These are phyloP conservation scores for Talaromyces funiculosus DNA, from an alignment of 2,329 filamentous ascomycete genomes.

Conservation along the genomic window DNA sequence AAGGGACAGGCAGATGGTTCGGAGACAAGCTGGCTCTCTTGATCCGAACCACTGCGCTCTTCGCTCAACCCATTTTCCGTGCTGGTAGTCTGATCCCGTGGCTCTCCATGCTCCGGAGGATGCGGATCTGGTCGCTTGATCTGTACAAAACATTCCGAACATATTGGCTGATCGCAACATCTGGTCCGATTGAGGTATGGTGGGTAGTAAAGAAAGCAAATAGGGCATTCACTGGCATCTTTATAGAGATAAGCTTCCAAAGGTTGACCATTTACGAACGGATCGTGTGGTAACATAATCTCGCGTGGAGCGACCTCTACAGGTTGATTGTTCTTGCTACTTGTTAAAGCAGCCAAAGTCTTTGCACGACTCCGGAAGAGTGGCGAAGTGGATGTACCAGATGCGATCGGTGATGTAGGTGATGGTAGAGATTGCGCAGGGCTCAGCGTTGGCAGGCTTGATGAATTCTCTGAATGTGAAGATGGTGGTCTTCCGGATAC, in stretches of 20 bases:
- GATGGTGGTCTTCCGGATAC: constrained; percentile 69
- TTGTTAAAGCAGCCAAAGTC: constrained; percentile 76
- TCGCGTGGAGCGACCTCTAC: constrained; percentile 71
- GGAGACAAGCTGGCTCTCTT: constrained; percentile 66
- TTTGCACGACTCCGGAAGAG: constrained; percentile 80
- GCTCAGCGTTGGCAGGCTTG: not conserved
- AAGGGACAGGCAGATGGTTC: constrained; percentile 92
- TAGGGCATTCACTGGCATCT: constrained; percentile 82
- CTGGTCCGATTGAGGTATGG: constrained; percentile 89
- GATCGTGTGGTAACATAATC: constrained; percentile 71
- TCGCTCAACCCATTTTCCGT: constrained; percentile 10
- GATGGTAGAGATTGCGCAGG: constrained; percentile 52
- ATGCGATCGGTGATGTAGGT: constrained; percentile 51
- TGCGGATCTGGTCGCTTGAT: constrained; percentile 94
- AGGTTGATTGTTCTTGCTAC: constrained; percentile 66
- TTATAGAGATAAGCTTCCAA: constrained; percentile 93
- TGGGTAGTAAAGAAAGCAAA: constrained; percentile 94
- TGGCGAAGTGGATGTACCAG: constrained; percentile 46
- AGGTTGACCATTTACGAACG: constrained; percentile 88
- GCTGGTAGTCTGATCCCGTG: constrained; percentile 34
- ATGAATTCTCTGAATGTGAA: constrained; percentile 33
- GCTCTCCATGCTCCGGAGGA: constrained; percentile 66
- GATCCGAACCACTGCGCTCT: constrained; percentile 18
- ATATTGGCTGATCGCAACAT: constrained; percentile 94
- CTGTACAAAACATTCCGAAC: constrained; percentile 97